Conservation (phyloP, 495 filamentous ascomycete species). For the Lasiosphaeris hirsuta region DNA sequence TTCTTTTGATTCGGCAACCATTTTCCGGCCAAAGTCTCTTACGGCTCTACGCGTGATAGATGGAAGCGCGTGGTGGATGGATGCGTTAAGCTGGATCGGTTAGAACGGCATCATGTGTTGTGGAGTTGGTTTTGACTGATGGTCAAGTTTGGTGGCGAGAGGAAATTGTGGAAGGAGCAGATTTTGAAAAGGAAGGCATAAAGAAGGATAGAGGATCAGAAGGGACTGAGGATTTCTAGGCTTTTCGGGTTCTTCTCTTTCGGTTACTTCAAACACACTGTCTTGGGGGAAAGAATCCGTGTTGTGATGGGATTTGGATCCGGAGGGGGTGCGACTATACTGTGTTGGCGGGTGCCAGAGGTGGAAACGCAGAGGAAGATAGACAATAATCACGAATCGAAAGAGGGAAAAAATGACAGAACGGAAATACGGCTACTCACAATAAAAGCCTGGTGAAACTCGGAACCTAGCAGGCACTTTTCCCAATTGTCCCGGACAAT, state of each 20-base stretch:
- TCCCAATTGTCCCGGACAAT: conserved; percentile 47
- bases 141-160: not conserved
- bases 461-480: conserved; percentile 47
- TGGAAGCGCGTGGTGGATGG: conserved; percentile 41
- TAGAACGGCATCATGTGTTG: conserved; percentile 1
- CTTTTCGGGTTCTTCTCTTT: too few relatives aligned
- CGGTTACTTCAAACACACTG: too few relatives aligned
- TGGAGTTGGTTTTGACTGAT: not conserved
- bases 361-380: not conserved
- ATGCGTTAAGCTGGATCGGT: conserved; percentile 41
- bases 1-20: conserved; percentile 39
- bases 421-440: conserved; percentile 32
- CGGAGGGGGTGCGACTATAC: too few relatives aligned
- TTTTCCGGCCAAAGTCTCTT: conserved; percentile 42
- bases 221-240: not conserved
- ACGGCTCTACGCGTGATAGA: conserved; percentile 39
- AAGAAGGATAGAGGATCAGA: not conserved
- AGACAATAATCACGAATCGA: not conserved
- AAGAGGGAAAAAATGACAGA: not conserved
- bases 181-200: not conserved
- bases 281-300: too few relatives aligned
- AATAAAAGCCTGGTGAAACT: conserved; percentile 49
- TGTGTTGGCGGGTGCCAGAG: too few relatives aligned
- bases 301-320: too few relatives aligned
- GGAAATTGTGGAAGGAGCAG: not conserved